Evolutionary conservation across 345 rosid genomes (phyloP).

Genomic region (Sonneratia caseolaris): DNA sequence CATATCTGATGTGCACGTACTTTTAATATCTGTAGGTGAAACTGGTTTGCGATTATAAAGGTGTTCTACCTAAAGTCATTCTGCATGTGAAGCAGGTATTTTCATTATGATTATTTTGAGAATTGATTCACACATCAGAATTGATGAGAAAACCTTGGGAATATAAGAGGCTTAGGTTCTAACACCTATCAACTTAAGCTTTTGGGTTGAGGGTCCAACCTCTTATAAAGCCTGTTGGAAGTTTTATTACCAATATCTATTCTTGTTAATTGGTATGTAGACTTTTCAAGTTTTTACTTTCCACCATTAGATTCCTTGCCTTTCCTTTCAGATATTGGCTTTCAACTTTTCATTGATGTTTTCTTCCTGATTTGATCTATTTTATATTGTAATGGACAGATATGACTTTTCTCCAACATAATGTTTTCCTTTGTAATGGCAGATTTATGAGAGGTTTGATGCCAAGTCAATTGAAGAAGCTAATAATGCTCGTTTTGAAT

Average conservation of each 20-base stretch:
- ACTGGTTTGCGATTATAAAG: conserved; percentile 51
- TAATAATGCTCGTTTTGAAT: conserved; percentile 75
- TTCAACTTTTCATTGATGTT: too few species aligned
- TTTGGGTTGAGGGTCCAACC: too few species aligned
- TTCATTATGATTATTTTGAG: background rate
- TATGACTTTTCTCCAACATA: background rate
- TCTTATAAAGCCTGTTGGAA: too few species aligned
- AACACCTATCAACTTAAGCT: too few species aligned
- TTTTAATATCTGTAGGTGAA: conserved; percentile 42
- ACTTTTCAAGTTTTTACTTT: background rate
- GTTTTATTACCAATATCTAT: background rate
- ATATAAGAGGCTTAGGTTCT: too few species aligned
- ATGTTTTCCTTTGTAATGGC: conserved; percentile 5
- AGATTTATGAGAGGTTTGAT: conserved; percentile 79
- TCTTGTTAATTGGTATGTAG: background rate
- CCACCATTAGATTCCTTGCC: background rate
- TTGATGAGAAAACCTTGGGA: too few species aligned
- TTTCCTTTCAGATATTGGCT: too few species aligned
- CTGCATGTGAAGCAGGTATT: conserved; percentile 75
- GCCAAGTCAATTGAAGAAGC: conserved; percentile 41
- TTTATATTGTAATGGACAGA: background rate
- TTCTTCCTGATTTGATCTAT: background rate
- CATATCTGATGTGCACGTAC: background rate
- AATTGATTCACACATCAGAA: too few species aligned
- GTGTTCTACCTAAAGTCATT: conserved; percentile 73